phyloP scores from a whole-genome alignment of 208 protist genomes.

The Lotmaria passim region DNA sequence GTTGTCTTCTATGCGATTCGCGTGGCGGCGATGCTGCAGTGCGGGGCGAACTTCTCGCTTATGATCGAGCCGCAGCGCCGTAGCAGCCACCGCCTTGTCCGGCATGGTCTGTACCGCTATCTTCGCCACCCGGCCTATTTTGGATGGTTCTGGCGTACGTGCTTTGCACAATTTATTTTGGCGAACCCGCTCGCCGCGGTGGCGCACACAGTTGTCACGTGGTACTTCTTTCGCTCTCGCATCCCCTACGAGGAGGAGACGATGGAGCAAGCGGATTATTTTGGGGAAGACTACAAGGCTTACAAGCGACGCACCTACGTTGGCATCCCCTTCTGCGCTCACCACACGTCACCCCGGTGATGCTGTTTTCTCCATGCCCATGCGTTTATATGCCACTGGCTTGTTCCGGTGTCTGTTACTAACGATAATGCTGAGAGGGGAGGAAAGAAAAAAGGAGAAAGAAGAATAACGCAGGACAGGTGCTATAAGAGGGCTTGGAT shows the following conservation, averaged over 20 bases:
- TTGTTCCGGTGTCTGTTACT: too few relatives aligned
- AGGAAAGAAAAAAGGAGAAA: too few relatives aligned
- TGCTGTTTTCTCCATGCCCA: background rate
- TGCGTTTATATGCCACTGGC: too few relatives aligned
- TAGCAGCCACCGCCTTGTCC: constrained; percentile 86
- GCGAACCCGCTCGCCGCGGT: constrained; percentile 91
- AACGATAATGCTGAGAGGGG: too few relatives aligned
- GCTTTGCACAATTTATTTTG: constrained; percentile 92
- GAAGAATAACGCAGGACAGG: too few relatives aligned
- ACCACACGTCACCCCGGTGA: background rate
- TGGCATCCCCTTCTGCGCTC: constrained; percentile 86
- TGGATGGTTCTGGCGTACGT: constrained; percentile 95
- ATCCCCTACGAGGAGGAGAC: constrained; percentile 92
- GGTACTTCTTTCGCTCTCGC: constrained; percentile 90
- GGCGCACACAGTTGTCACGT: constrained; percentile 79
- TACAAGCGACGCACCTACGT: constrained; percentile 78
- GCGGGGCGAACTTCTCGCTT: constrained; percentile 84
- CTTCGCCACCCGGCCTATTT: constrained; percentile 96
- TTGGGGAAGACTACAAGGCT: constrained; percentile 85
- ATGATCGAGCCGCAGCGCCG: constrained; percentile 73
- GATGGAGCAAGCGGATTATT: constrained; percentile 80
- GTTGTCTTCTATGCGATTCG: constrained; percentile 72
- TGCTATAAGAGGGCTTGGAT: too few relatives aligned
- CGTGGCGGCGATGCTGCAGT: constrained; percentile 83
- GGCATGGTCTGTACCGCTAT: constrained; percentile 88